Evolutionary conservation across 2,329 filamentous ascomycete species (phyloP).

Genomic region (Aspergillus quadricinctus): DNA sequence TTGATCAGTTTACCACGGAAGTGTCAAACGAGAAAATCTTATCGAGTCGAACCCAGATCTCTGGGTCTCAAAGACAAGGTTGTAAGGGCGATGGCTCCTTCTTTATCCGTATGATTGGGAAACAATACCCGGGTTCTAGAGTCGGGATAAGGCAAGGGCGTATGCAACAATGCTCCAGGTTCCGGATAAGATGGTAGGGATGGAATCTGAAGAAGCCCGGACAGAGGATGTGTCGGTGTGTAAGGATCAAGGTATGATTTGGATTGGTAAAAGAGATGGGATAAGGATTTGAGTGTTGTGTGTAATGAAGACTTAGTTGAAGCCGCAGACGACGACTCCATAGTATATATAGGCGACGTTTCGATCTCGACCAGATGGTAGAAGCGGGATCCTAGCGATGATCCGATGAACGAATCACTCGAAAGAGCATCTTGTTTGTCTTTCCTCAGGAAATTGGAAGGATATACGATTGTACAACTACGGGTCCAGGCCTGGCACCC

Average conservation of each 20-base stretch:
- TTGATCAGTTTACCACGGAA: background rate
- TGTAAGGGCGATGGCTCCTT: background rate
- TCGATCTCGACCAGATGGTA: conserved; percentile 6
- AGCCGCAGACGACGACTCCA: conserved; percentile 6
- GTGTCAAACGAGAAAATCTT: background rate
- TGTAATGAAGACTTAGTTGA: conserved; percentile 5
- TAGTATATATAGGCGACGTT: conserved; percentile 21
- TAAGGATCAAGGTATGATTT: background rate
- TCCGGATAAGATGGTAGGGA: background rate
- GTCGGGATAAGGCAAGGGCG: background rate
- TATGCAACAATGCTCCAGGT: background rate
- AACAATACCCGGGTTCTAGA: background rate
- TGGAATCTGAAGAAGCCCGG: background rate
- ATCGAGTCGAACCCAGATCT: background rate
- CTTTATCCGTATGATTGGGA: background rate
- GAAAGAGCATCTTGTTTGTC: conserved; percentile 5
- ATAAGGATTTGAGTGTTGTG: conserved; percentile 2
- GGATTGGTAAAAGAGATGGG: background rate
- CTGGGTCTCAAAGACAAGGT: background rate
- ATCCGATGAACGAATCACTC: conserved; percentile 12
- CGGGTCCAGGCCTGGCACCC: conserved; percentile 13
- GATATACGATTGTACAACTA: background rate
- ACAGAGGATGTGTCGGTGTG: background rate
- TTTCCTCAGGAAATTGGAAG: conserved; percentile 4
- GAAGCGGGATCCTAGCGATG: conserved; percentile 6